Percentiles rank a stretch among this genome's conserved stretches.
phyloP scores from a whole-genome alignment of 345 rosid species.

The Fremontodendron californicum region DNA sequence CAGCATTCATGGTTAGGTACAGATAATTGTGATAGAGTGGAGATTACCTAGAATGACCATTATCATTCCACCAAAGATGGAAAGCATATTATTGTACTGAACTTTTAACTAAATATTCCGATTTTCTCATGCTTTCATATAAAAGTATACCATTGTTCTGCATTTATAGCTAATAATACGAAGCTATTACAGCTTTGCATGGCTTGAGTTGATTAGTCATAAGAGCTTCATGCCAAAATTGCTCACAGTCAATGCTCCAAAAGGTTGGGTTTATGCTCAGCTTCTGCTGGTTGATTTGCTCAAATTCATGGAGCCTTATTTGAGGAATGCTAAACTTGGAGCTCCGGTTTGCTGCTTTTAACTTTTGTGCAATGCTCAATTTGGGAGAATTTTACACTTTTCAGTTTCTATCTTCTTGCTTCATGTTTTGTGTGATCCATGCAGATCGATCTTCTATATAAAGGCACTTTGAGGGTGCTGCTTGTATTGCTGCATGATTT shows the following conservation, averaged over 20 bases:
- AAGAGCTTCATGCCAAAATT: slow-evolving; percentile 93
- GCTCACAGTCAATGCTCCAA: slow-evolving; percentile 71
- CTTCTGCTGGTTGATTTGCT: slow-evolving; percentile 82
- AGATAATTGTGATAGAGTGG: neutral
- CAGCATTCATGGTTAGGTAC: neutral
- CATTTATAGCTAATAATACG: neutral
- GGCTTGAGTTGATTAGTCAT: slow-evolving; percentile 93
- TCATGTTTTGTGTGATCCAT: neutral
- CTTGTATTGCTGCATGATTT: slow-evolving; percentile 94
- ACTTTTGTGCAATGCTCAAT: neutral
- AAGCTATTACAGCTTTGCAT: slow-evolving; percentile 66
- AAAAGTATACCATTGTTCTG: neutral
- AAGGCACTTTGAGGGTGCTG: slow-evolving; percentile 80
- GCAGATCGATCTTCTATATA: slow-evolving; percentile 72
- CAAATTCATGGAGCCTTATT: slow-evolving; percentile 87
- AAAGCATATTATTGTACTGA: neutral
- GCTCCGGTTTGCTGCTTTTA: slow-evolving; percentile 49
- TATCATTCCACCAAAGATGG: neutral
- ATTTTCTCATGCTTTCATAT: neutral
- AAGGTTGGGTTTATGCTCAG: slow-evolving; percentile 90
- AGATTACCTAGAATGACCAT: neutral
- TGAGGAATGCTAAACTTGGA: slow-evolving; percentile 85
- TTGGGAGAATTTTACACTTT: neutral
- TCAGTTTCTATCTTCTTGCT: neutral
- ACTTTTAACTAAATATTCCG: neutral